Conservation (phyloP, 495 filamentous ascomycete genomes). For the Hypoxylon fragiforme region DNA sequence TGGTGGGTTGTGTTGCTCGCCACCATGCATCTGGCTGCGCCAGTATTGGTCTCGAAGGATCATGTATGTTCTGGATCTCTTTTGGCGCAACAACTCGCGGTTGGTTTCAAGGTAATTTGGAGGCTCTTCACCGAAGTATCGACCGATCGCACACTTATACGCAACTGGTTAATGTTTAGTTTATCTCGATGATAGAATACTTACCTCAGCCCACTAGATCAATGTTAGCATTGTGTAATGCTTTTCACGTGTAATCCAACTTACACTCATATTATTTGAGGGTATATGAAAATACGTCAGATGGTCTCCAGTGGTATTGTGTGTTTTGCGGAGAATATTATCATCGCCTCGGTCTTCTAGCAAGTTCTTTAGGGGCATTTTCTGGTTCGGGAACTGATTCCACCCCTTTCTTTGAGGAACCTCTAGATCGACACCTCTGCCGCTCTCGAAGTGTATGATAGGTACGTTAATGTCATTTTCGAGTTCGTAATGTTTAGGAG, state of each 20-base stretch:
- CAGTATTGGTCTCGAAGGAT: constrained; percentile 29
- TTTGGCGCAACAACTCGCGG: constrained; percentile 2
- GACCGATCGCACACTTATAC: constrained; percentile 21
- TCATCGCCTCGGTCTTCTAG: not conserved
- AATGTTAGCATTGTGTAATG: not conserved
- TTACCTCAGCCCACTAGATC: constrained; percentile 31
- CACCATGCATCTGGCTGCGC: constrained; percentile 29
- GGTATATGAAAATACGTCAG: constrained; percentile 33
- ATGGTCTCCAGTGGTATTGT: not conserved
- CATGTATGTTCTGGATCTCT: constrained; percentile 17
- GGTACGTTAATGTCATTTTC: constrained; percentile 25
- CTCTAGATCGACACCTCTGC: not conserved
- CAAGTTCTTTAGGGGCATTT: constrained; percentile 7
- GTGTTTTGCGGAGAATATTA: not conserved
- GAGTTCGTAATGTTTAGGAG: not conserved
- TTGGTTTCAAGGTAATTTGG: constrained; percentile 9
- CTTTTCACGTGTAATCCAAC: not conserved
- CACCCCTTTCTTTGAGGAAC: not conserved
- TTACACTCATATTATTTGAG: constrained; percentile 34
- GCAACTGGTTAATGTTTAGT: not conserved
- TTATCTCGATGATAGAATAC: not conserved
- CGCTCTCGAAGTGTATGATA: constrained; percentile 20
- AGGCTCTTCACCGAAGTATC: constrained; percentile 20
- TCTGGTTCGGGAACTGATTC: constrained; percentile 30
- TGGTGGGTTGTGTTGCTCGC: constrained; percentile 22